Percentiles rank a stretch among this genome's conserved stretches.
These are phyloP conservation scores for Tolypocladium album DNA, from an alignment of 2,329 filamentous ascomycete species.

Conservation along the genomic window DNA sequence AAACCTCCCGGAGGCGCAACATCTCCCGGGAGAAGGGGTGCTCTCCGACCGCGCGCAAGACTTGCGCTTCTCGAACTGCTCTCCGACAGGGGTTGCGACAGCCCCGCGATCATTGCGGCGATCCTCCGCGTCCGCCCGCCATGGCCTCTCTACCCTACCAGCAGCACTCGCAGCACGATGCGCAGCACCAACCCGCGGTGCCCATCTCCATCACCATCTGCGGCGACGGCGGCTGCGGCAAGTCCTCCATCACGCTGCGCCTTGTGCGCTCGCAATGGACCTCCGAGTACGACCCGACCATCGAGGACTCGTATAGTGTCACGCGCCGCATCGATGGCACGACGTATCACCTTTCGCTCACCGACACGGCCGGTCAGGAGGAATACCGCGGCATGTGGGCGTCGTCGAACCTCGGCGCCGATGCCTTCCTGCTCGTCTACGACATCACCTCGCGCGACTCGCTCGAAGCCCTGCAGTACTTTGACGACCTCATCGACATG, in stretches of 20 bases:
- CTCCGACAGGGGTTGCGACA: neutral
- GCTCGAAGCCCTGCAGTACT: conserved; percentile 64
- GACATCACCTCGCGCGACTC: conserved; percentile 66
- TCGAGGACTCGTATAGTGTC: conserved; percentile 77
- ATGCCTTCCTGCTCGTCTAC: conserved; percentile 80
- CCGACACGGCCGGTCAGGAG: conserved; percentile 81
- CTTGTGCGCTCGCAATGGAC: conserved; percentile 78
- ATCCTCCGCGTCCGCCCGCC: neutral
- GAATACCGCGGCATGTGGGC: conserved; percentile 86
- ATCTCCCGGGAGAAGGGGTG: neutral
- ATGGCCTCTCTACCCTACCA: neutral
- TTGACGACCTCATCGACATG: conserved; percentile 76
- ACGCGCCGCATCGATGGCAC: conserved; percentile 72
- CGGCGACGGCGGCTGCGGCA: conserved; percentile 76
- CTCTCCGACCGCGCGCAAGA: neutral
- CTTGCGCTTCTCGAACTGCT: neutral
- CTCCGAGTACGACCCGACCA: conserved; percentile 70
- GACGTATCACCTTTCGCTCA: conserved; percentile 67
- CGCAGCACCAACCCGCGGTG: conserved; percentile 24
- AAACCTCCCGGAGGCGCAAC: neutral
- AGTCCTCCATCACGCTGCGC: conserved; percentile 75
- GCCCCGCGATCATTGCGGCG: neutral
- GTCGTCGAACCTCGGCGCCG: conserved; percentile 63
- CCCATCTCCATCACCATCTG: conserved; percentile 72
- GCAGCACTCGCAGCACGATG: neutral